A percentile compares a stretch with the other conserved stretches of the same genome.
These are phyloP conservation scores for Dacryopinax spathularia DNA, from an alignment of 768 basidiomycete genomes.

Conservation along the genomic window DNA sequence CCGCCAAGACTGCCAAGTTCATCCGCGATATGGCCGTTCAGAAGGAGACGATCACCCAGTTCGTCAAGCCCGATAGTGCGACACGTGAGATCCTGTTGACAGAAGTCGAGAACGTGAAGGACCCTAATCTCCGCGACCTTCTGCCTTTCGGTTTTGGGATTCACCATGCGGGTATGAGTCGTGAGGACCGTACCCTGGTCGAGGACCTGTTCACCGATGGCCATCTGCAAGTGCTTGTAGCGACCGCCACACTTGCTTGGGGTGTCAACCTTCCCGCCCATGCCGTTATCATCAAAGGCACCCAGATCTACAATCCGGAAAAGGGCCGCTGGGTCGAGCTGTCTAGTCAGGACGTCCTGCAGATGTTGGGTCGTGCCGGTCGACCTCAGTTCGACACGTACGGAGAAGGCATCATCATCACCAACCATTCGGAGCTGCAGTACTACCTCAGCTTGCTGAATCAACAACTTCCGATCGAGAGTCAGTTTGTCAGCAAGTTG, in stretches of 20 bases:
- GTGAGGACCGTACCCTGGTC: slow-evolving; percentile 78
- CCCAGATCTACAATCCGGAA: slow-evolving; percentile 97
- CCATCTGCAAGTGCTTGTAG: slow-evolving; percentile 84
- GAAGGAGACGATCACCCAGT: slow-evolving; percentile 90
- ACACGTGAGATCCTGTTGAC: slow-evolving; percentile 77
- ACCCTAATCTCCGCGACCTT: slow-evolving; percentile 70
- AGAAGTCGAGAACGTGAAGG: slow-evolving; percentile 71
- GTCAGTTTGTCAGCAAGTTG: slow-evolving; percentile 80
- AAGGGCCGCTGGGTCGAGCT: slow-evolving; percentile 96
- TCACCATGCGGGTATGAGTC: slow-evolving; percentile 92
- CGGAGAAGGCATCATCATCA: slow-evolving; percentile 97
- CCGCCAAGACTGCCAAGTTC: slow-evolving; percentile 90
- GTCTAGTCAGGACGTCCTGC: slow-evolving; percentile 87
- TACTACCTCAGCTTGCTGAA: slow-evolving; percentile 93
- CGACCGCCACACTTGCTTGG: slow-evolving; percentile 97
- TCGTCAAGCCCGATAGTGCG: slow-evolving; percentile 86
- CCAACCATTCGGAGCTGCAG: slow-evolving; percentile 90
- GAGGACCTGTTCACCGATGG: slow-evolving; percentile 92
- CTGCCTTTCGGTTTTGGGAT: slow-evolving; percentile 95
- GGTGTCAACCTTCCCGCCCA: slow-evolving; percentile 98
- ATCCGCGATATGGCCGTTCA: slow-evolving; percentile 90
- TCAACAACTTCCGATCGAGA: slow-evolving; percentile 95
- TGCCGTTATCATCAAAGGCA: slow-evolving; percentile 98
- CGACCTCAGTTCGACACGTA: slow-evolving; percentile 94
- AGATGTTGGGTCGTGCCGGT: slow-evolving; percentile 97